These are phyloP conservation scores for Tylopilus felleus DNA, from an alignment of 768 basidiomycete species.

Conservation along the genomic window DNA sequence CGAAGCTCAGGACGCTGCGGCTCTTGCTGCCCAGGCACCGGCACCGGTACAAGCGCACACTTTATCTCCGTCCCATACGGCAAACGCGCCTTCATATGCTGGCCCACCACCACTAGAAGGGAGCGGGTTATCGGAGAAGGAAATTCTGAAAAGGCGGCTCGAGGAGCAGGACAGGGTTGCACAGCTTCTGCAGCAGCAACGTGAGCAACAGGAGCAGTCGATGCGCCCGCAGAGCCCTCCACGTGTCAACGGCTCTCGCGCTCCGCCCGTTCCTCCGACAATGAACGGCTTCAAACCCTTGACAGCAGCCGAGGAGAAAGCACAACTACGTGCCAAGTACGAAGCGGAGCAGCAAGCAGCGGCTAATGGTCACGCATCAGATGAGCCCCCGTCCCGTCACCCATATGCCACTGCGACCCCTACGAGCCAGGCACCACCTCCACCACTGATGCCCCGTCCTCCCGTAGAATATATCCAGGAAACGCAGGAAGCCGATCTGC, in stretches of 20 bases:
- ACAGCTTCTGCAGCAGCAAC: slow-evolving; percentile 19
- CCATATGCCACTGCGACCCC: slow-evolving; percentile 16
- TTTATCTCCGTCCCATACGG: slow-evolving; percentile 18
- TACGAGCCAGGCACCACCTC: slow-evolving; percentile 40
- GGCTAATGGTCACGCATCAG: slow-evolving; percentile 23
- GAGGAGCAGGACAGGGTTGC: slow-evolving; percentile 52
- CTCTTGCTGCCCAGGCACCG: slow-evolving; percentile 27
- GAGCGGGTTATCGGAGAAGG: slow-evolving; percentile 49
- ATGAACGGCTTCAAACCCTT: slow-evolving; percentile 35
- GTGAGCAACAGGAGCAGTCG: slow-evolving; percentile 9
- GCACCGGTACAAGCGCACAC: slow-evolving; percentile 13
- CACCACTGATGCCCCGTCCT: slow-evolving; percentile 73
- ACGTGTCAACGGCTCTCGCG: slow-evolving; percentile 25
- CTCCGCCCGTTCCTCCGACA: slow-evolving; percentile 30
- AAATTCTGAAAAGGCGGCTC: slow-evolving; percentile 50
- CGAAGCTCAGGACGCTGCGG: slow-evolving; percentile 65
- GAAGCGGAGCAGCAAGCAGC: slow-evolving; percentile 48
- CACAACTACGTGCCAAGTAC: slow-evolving; percentile 58
- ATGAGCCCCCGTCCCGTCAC: slow-evolving; percentile 9
- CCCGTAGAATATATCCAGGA: slow-evolving; percentile 79
- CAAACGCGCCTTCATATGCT: slow-evolving; percentile 23
- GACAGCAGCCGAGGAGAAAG: slow-evolving; percentile 80
- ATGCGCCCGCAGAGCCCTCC: slow-evolving; percentile 26
- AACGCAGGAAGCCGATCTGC: slow-evolving; percentile 70
- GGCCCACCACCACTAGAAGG: slow-evolving; percentile 21